Base-by-base conservation (phyloP, 768 basidiomycete genomes). In the Paxillus rubicundulus region DNA sequence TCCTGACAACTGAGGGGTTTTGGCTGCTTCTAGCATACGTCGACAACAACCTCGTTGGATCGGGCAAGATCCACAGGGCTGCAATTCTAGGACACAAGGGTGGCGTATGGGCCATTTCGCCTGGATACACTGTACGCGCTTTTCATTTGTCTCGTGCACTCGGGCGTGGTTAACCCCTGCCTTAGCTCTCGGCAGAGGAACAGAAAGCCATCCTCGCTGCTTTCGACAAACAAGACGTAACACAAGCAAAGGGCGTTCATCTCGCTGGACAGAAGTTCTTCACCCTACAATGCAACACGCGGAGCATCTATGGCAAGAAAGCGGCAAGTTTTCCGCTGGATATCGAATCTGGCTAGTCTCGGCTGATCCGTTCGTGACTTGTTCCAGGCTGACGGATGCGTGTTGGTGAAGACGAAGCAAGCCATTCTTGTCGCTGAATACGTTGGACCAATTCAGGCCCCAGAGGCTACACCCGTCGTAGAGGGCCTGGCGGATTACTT, bases 381-480 rank as follows among this genome's bases (percentile, higher is more conserved):
- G 2, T 32, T 20, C 5, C 62, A 95, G 92, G 78, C 77, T 18
- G 82, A 90, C 66, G 94, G 95, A 1, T 81, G 76, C 34, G 61
- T 80, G 28, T 61, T 93, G 53, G 84, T 89, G 43, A 89, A 88
- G 77, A 95, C 92, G 16, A 86, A 79, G 55, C 87, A 89, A 63
- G 92, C 90, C n/a, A 74, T 96, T 50, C 75, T 98, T 47, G 84
- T 97, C 18, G 81, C 82, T 5, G 85, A 86, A 64, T 98, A 96
- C 70, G 53, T 53, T 0, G 72, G 76, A 5, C 91, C 91, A 0
- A 63, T 67, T 37, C 86, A 88, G 65, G 85, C 83, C 2, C 60
- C 72, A 14, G 93, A 95, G 66, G 75, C 80, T 16, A 86, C 82
- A 18, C 63, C 77, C 14, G 57, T 89, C 34, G 88, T 88, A 37